A percentile compares a stretch with the other conserved stretches of the same genome.
phyloP scores from a whole-genome alignment of 2,329 filamentous ascomycete genomes.

The Mollisia scopiformis region DNA sequence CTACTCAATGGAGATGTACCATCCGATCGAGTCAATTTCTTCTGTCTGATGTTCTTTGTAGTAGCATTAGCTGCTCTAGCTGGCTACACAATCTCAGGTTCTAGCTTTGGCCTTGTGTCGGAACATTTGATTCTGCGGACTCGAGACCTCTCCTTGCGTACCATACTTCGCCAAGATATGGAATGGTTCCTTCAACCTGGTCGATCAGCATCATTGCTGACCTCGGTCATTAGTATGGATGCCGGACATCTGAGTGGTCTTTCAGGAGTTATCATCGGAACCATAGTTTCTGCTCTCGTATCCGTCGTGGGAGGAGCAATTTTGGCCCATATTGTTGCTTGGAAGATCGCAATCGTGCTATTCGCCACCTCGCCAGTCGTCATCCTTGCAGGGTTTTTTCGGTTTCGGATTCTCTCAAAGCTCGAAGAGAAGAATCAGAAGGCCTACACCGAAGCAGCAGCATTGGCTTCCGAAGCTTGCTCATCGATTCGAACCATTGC shows the following conservation, averaged over 20 bases:
- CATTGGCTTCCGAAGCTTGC: slow-evolving; percentile 68
- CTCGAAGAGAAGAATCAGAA: slow-evolving; percentile 66
- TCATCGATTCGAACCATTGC: slow-evolving; percentile 68
- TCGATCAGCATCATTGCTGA: slow-evolving; percentile 61
- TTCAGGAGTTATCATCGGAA: slow-evolving; percentile 72
- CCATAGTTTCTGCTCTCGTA: slow-evolving; percentile 67
- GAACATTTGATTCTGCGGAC: slow-evolving; percentile 68
- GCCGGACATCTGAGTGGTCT: slow-evolving; percentile 68
- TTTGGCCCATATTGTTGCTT: slow-evolving; percentile 71
- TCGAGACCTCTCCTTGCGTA: slow-evolving; percentile 65
- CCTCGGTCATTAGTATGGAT: slow-evolving; percentile 72
- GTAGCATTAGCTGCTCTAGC: slow-evolving; percentile 59
- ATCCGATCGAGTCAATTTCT: slow-evolving; percentile 36
- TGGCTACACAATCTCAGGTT: slow-evolving; percentile 61
- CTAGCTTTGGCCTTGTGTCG: slow-evolving; percentile 56
- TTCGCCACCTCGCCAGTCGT: slow-evolving; percentile 70
- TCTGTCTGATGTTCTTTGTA: slow-evolving; percentile 49
- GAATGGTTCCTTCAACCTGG: slow-evolving; percentile 72
- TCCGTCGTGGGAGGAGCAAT: slow-evolving; percentile 71
- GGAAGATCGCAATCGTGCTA: slow-evolving; percentile 76
- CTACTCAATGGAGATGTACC: slow-evolving; percentile 45
- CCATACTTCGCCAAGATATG: slow-evolving; percentile 66
- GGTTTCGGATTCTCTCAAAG: slow-evolving; percentile 62
- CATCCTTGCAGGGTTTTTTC: slow-evolving; percentile 70
- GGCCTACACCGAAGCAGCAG: slow-evolving; percentile 65